phyloP scores from a whole-genome alignment of 2,329 filamentous ascomycete species.

The Teratosphaeria epicoccoides region DNA sequence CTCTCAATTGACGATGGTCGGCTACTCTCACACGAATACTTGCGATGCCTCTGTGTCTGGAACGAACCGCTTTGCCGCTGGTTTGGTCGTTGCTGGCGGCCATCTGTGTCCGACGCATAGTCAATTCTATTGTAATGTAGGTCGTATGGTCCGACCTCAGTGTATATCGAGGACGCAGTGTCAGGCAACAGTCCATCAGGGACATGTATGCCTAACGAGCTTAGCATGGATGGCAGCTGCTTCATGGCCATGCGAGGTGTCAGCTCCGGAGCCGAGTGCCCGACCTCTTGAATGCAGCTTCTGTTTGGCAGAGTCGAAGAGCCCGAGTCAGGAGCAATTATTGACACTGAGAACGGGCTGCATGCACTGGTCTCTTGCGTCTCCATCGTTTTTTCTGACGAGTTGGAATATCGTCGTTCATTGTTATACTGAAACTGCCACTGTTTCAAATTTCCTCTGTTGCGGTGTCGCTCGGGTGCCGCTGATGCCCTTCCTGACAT shows the following conservation, averaged over 20 bases:
- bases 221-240: not conserved
- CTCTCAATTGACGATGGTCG: not conserved
- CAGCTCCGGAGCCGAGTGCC: not conserved
- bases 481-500: not conserved
- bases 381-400: not conserved
- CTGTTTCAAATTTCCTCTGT: not conserved
- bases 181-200: not conserved
- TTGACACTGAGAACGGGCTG: not conserved
- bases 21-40: not conserved
- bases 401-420: not conserved
- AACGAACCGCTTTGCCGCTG: no score
- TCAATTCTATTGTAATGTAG: not conserved
- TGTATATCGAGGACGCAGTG: not conserved
- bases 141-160: not conserved
- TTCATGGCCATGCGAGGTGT: not conserved
- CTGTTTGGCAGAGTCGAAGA: not conserved
- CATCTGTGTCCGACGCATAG: not conserved
- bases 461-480: not conserved
- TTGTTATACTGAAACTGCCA: not conserved
- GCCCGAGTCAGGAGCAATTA: not conserved
- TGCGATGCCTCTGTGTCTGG: no score
- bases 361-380: not conserved
- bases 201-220: not conserved
- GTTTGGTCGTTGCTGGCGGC: not conserved
- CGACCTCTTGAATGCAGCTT: not conserved